A percentile compares a stretch with the other conserved stretches of the same genome.
These are phyloP conservation scores for Alternaria sp. DNA, from an alignment of 2,329 filamentous ascomycete genomes.

Conservation along the genomic window DNA sequence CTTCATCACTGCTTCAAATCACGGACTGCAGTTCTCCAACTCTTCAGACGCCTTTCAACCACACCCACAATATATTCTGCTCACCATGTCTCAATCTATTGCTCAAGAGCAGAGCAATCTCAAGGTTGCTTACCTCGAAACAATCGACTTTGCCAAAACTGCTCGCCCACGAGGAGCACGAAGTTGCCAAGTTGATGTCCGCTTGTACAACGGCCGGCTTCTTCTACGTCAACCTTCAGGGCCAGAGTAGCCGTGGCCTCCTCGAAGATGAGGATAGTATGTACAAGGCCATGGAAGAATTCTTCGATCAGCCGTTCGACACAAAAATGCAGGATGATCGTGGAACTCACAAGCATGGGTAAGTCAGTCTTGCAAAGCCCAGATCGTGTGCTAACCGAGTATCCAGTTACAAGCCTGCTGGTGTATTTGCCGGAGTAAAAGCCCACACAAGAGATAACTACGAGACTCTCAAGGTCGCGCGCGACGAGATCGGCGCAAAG, in stretches of 20 bases:
- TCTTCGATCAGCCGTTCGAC: not conserved
- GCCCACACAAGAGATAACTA: too few species aligned
- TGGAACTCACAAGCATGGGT: not conserved
- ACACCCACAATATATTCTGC: too few species aligned
- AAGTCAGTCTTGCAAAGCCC: not conserved
- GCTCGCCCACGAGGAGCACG: not conserved
- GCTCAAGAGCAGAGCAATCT: too few species aligned
- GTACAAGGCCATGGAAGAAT: not conserved
- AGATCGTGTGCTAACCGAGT: not conserved
- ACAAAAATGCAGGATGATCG: not conserved
- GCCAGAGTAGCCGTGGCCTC: not conserved
- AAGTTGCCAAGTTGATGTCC: not conserved
- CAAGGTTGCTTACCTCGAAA: not conserved
- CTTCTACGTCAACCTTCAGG: not conserved
- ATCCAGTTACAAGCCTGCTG: not conserved
- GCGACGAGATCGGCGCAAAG: not conserved
- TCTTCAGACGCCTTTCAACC: too few species aligned
- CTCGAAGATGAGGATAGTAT: not conserved
- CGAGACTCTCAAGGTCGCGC: too few species aligned
- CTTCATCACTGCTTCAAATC: too few species aligned
- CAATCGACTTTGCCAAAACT: not conserved
- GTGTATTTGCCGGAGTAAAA: not conserved
- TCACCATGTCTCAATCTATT: too few species aligned
- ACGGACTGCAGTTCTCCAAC: too few species aligned
- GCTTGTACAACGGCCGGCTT: not conserved